Percentiles rank a stretch among this genome's conserved stretches.
Conservation (phyloP, 352 stramenopile species). For the Globisporangium uncinulatum region DNA sequence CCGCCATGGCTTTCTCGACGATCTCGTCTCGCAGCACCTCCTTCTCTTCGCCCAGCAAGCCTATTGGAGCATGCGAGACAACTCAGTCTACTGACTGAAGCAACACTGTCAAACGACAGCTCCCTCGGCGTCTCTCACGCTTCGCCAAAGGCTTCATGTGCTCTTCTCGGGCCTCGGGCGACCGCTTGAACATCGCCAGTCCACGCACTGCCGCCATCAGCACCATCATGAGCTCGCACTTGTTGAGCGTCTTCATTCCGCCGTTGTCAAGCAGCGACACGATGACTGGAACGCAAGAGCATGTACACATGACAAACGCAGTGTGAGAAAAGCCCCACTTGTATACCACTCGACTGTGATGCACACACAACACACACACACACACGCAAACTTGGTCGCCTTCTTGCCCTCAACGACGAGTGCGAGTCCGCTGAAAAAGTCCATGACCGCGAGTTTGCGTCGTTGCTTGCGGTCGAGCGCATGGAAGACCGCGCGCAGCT, state of each 20-base stretch:
- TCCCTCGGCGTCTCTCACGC: constrained; percentile 18
- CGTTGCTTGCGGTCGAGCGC: constrained; percentile 22
- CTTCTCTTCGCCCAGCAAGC: constrained; percentile 34
- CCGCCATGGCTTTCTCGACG: constrained; percentile 52
- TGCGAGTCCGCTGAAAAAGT: constrained; percentile 60
- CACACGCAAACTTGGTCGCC: constrained; percentile 57
- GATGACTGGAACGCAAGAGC: constrained; percentile 29
- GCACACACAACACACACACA: constrained; percentile 1
- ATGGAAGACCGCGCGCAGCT: constrained; percentile 40
- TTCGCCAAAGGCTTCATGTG: constrained; percentile 36
- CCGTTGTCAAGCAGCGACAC: constrained; percentile 59
- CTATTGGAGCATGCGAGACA: constrained; percentile 12
- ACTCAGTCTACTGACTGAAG: not conserved
- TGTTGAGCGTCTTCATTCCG: constrained; percentile 47
- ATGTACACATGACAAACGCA: not conserved
- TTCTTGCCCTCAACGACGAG: constrained; percentile 64
- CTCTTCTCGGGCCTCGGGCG: constrained; percentile 22
- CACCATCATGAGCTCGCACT: constrained; percentile 57
- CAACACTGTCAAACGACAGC: not conserved
- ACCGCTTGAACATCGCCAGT: constrained; percentile 46
- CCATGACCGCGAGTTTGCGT: constrained; percentile 30
- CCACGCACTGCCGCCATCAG: constrained; percentile 36
- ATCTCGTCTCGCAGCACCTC: constrained; percentile 37
- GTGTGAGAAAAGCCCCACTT: not conserved
- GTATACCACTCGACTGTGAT: not conserved